Conservation (phyloP, 495 filamentous ascomycete genomes). For the Xylaria grammica region DNA sequence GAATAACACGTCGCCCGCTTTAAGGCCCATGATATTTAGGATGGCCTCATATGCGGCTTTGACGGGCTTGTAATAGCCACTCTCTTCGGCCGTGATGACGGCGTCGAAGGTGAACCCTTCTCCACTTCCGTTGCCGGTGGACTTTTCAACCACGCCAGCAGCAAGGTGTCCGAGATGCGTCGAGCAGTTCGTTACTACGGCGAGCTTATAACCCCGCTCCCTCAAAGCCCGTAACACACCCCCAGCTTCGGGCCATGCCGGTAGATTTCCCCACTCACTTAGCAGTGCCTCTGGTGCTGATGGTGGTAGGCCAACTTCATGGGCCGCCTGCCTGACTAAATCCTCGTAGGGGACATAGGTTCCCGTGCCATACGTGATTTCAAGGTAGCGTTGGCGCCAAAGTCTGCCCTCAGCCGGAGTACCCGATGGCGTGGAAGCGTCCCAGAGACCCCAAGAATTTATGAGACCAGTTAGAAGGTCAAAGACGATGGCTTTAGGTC, state of each 20-base stretch:
- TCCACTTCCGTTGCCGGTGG: constrained; percentile 3
- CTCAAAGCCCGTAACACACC: constrained; percentile 28
- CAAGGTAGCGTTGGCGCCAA: constrained; percentile 39
- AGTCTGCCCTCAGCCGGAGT: constrained; percentile 20
- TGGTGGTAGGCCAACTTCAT: constrained; percentile 31
- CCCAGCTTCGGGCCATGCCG: constrained; percentile 37
- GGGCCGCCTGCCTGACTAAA: constrained; percentile 35
- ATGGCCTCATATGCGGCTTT: constrained; percentile 35
- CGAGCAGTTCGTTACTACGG: constrained; percentile 42
- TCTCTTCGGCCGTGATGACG: constrained; percentile 41
- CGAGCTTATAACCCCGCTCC: constrained; percentile 32
- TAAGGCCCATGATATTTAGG: constrained; percentile 25
- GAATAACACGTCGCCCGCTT: constrained; percentile 38
- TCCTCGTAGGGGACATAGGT: constrained; percentile 39
- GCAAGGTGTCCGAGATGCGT: constrained; percentile 33
- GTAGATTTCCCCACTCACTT: constrained; percentile 33
- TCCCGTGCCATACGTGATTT: constrained; percentile 37
- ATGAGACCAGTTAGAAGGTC: constrained; percentile 44
- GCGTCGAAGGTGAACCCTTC: constrained; percentile 32
- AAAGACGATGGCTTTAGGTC: constrained; percentile 39
- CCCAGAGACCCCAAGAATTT: constrained; percentile 42
- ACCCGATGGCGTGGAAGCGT: constrained; percentile 30
- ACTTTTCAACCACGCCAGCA: constrained; percentile 20
- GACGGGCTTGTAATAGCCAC: constrained; percentile 41
- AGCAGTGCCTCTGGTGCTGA: constrained; percentile 32